A percentile compares a stretch with the other conserved stretches of the same genome.
These are phyloP conservation scores for Chlorella sp. DNA, from an alignment of 139 green algal genomes.

Conservation along the genomic window DNA sequence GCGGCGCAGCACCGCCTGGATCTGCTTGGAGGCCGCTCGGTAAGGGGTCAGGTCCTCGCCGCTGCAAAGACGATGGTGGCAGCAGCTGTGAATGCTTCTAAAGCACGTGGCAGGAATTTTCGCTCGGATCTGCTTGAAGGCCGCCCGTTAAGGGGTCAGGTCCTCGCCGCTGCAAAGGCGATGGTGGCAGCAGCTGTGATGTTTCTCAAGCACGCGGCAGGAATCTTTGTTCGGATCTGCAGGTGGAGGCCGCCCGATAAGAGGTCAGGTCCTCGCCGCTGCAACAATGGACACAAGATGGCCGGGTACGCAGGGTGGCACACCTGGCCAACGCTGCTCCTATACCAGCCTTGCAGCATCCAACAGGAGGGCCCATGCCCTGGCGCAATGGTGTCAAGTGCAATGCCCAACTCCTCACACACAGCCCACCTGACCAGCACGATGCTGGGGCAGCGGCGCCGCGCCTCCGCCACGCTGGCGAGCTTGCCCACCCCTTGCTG, in stretches of 20 bases:
- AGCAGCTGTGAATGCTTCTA: not conserved
- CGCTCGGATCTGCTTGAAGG: constrained; percentile 48
- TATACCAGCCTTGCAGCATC: too few relatives aligned
- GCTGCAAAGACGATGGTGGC: not conserved
- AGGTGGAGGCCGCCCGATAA: constrained; percentile 57
- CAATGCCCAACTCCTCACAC: too few relatives aligned
- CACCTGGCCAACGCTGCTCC: too few relatives aligned
- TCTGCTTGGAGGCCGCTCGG: constrained; percentile 46
- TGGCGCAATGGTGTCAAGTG: too few relatives aligned
- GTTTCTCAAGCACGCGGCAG: too few relatives aligned
- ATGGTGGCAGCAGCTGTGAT: not conserved
- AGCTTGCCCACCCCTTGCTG: constrained; percentile 81
- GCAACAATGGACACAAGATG: too few relatives aligned
- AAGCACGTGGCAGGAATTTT: too few relatives aligned
- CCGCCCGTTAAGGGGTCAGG: constrained; percentile 63
- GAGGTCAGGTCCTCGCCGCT: constrained; percentile 74
- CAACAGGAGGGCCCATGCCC: too few relatives aligned
- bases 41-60: constrained; percentile 79
- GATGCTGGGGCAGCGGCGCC: constrained; percentile 60
- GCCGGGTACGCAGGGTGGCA: too few relatives aligned
- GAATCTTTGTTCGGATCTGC: constrained; percentile 42
- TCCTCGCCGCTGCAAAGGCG: constrained; percentile 63
- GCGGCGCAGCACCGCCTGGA: constrained; percentile 44
- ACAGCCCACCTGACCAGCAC: constrained; percentile 53
- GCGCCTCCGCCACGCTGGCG: constrained; percentile 70